A percentile compares a stretch with the other conserved stretches of the same genome.
These are phyloP conservation scores for Solanum aculeatissimum DNA, from an alignment of 305 asterid genomes.

Conservation along the genomic window DNA sequence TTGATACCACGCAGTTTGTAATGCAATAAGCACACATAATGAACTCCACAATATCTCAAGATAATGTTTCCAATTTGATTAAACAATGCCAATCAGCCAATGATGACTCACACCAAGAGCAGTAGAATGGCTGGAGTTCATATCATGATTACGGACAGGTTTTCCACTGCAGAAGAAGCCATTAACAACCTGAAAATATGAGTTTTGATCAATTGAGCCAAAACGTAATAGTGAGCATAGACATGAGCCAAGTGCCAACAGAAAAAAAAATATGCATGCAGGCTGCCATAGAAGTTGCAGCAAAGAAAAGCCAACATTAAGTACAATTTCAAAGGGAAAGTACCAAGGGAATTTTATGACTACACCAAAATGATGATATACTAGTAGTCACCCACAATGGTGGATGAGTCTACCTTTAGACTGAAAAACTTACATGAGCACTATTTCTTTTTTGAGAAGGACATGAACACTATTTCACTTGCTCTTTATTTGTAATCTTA, in stretches of 20 bases:
- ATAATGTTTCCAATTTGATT: neutral
- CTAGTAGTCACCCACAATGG: neutral
- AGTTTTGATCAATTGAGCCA: neutral
- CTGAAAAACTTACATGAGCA: neutral
- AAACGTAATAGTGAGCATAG: neutral
- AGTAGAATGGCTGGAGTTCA: constrained; percentile 29
- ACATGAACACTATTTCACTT: neutral
- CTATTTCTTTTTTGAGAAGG: neutral
- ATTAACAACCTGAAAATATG: constrained; percentile 57
- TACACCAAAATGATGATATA: neutral
- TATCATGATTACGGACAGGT: constrained; percentile 45
- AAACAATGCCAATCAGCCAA: neutral
- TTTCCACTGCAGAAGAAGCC: constrained; percentile 81
- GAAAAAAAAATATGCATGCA: neutral
- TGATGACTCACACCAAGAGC: constrained; percentile 76
- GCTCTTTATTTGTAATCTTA: neutral
- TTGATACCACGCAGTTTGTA: neutral
- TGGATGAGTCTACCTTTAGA: neutral
- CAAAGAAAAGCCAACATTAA: neutral
- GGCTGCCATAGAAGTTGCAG: neutral
- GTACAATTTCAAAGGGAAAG: neutral
- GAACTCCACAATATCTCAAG: neutral
- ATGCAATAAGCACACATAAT: constrained; percentile 2
- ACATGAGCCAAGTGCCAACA: neutral
- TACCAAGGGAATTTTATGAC: neutral